Evolutionary conservation across 495 filamentous ascomycete species (phyloP).

Genomic region (Xylaria grammica): DNA sequence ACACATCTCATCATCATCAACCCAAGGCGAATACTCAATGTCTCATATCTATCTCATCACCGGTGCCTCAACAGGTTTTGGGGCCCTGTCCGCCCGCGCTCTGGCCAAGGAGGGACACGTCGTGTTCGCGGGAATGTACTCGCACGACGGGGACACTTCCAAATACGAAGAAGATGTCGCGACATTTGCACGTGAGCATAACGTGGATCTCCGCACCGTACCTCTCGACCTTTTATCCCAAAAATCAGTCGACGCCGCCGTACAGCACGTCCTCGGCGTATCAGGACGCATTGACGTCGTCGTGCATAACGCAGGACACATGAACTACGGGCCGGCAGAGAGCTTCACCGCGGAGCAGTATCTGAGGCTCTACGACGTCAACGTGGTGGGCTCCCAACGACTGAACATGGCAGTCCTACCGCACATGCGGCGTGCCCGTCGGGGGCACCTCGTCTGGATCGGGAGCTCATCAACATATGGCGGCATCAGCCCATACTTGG

Average conservation of each 20-base stretch:
- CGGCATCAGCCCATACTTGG: constrained; percentile 14
- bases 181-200: constrained; percentile 21
- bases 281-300: constrained; percentile 29
- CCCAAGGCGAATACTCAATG: constrained; percentile 4
- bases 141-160: constrained; percentile 25
- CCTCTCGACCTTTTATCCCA: constrained; percentile 30
- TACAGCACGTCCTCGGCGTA: constrained; percentile 18
- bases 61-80: constrained; percentile 27
- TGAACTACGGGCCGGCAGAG: constrained; percentile 33
- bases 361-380: constrained; percentile 31
- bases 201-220: constrained; percentile 28
- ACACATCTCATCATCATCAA: neutral
- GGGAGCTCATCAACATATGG: constrained; percentile 26
- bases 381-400: constrained; percentile 32
- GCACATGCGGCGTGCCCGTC: constrained; percentile 20
- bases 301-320: constrained; percentile 37
- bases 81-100: constrained; percentile 27
- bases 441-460: constrained; percentile 26
- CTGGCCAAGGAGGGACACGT: constrained; percentile 28
- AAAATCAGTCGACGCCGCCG: constrained; percentile 23
- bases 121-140: constrained; percentile 35
- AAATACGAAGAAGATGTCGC: constrained; percentile 20
- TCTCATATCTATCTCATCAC: constrained; percentile 24
- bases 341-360: constrained; percentile 33
- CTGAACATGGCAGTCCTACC: constrained; percentile 33